phyloP scores from a whole-genome alignment of 179 eudicot genomes.

The Drosera spatulata region DNA sequence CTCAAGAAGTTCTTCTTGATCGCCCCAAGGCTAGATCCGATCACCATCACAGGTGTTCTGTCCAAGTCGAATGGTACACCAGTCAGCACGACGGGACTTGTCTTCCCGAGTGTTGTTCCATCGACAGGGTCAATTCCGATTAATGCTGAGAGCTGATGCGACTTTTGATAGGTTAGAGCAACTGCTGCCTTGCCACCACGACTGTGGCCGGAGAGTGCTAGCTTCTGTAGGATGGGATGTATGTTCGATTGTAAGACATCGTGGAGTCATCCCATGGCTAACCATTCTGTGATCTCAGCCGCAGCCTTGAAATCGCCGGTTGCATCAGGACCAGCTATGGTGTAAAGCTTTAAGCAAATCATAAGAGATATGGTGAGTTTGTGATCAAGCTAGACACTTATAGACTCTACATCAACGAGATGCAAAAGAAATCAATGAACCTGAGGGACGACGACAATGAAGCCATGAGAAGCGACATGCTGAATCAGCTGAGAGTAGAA shows the following conservation, averaged over 20 bases:
- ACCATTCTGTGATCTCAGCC: constrained; percentile 51
- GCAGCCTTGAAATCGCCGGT: constrained; percentile 46
- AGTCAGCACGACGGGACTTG: constrained; percentile 53
- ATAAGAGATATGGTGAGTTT: too few relatives aligned
- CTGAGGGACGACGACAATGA: constrained; percentile 65
- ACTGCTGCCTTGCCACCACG: constrained; percentile 81
- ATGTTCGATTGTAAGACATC: constrained; percentile 38
- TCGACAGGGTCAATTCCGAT: constrained; percentile 87
- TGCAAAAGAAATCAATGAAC: constrained; percentile 10
- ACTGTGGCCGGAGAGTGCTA: constrained; percentile 59
- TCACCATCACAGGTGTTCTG: constrained; percentile 30
- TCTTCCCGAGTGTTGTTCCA: constrained; percentile 56
- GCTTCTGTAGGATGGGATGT: constrained; percentile 27
- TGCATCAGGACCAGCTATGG: constrained; percentile 58
- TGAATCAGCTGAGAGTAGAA: constrained; percentile 55
- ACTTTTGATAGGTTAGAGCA: constrained; percentile 32
- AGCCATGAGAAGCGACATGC: constrained; percentile 66
- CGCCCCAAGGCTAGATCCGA: constrained; percentile 68
- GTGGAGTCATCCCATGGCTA: constrained; percentile 26
- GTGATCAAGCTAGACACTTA: too few relatives aligned
- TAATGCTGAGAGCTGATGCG: constrained; percentile 27
- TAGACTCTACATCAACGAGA: neutral
- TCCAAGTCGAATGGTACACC: constrained; percentile 50
- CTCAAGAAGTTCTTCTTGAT: constrained; percentile 27
- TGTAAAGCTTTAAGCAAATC: constrained; percentile 30